Conservation (phyloP, 192 early-diverging fungal species). For the Neocallimastix lanati region DNA sequence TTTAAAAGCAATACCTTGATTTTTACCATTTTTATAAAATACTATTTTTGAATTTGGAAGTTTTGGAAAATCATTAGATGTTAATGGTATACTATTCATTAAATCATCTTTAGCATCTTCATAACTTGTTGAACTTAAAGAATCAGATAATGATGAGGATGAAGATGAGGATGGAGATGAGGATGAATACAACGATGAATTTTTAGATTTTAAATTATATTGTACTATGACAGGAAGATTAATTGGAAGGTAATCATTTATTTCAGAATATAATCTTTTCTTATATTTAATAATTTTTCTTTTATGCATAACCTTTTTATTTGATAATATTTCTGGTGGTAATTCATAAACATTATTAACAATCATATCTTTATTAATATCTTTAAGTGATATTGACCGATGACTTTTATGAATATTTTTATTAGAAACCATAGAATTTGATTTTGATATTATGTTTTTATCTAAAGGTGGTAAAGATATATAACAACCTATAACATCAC, state of each 20-base stretch:
- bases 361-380: neutral
- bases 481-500: conserved; percentile 44
- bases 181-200: too few relatives aligned
- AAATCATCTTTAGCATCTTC: neutral
- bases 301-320: neutral
- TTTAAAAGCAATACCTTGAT: conserved; percentile 30
- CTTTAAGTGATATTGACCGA: neutral
- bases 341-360: conserved; percentile 16
- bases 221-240: neutral
- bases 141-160: too few relatives aligned
- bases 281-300: neutral
- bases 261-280: neutral
- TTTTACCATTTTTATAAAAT: conserved; percentile 45
- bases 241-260: neutral
- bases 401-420: neutral
- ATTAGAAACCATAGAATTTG: neutral
- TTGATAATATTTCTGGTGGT: conserved; percentile 9
- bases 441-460: neutral
- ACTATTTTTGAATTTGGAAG: conserved; percentile 34
- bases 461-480: conserved; percentile 25
- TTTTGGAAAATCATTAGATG: neutral
- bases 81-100: neutral
- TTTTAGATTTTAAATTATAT: neutral
- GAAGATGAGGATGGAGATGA: neutral
- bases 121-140: neutral